Evolutionary conservation across 495 filamentous ascomycete genomes (phyloP).

Genomic region (Neurospora cerealis): DNA sequence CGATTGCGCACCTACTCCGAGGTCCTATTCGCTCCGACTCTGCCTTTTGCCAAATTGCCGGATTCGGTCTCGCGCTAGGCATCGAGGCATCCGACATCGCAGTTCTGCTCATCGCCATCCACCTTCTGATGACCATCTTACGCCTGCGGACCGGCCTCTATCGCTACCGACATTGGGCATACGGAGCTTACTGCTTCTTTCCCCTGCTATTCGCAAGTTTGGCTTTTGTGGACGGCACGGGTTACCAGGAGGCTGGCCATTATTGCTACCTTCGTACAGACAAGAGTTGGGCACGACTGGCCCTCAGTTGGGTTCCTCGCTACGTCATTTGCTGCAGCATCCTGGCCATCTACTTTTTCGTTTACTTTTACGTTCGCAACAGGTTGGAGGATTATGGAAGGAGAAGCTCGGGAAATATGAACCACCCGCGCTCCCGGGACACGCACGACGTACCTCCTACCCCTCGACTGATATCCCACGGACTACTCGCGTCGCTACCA

Average conservation of each 20-base stretch:
- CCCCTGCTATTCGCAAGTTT: slow-evolving; percentile 49
- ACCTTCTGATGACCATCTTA: slow-evolving; percentile 60
- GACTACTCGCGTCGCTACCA: slow-evolving; percentile 27
- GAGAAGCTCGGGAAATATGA: slow-evolving; percentile 13
- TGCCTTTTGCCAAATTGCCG: slow-evolving; percentile 54
- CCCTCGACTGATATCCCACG: slow-evolving; percentile 30
- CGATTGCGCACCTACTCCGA: slow-evolving; percentile 40
- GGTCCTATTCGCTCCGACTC: slow-evolving; percentile 39
- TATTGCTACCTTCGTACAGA: slow-evolving; percentile 58
- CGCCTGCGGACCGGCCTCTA: slow-evolving; percentile 53
- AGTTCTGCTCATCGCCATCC: slow-evolving; percentile 59
- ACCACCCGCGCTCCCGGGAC: slow-evolving; percentile 2
- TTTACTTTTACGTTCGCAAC: slow-evolving; percentile 55
- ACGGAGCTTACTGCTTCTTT: slow-evolving; percentile 43
- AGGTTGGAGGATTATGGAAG: slow-evolving; percentile 22
- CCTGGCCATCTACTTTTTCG: slow-evolving; percentile 49
- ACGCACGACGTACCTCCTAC: slow-evolving; percentile 20
- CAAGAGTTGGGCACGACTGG: slow-evolving; percentile 54
- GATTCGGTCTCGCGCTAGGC: slow-evolving; percentile 53
- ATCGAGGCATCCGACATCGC: slow-evolving; percentile 61
- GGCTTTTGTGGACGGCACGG: slow-evolving; percentile 49
- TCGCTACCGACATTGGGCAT: slow-evolving; percentile 49
- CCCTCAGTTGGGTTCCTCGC: slow-evolving; percentile 60
- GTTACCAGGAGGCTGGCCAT: slow-evolving; percentile 50
- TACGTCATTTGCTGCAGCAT: slow-evolving; percentile 57